Evolutionary conservation across 192 early-diverging fungal genomes (phyloP).

Genomic region (Entomortierella beljakovae): DNA sequence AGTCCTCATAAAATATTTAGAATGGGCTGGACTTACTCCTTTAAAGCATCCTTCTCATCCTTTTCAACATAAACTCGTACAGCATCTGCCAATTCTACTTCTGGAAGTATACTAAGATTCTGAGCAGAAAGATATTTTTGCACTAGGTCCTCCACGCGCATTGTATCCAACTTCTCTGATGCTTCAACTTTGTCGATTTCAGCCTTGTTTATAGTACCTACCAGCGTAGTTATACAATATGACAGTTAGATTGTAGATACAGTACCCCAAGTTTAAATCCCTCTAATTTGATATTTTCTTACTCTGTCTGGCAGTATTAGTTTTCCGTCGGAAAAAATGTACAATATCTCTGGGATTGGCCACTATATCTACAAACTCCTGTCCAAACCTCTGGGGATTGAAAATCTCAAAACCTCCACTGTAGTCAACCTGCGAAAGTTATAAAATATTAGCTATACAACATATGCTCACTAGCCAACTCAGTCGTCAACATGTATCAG

Average conservation of each 20-base stretch:
- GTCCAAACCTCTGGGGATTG: constrained; percentile 90
- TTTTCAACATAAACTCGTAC: constrained; percentile 85
- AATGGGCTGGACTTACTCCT: constrained; percentile 60
- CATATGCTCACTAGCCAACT: no score
- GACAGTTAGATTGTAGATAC: neutral
- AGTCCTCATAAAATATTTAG: constrained; percentile 11
- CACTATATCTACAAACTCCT: constrained; percentile 79
- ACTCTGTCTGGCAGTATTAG: constrained; percentile 10
- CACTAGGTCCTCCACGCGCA: constrained; percentile 83
- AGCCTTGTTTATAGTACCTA: constrained; percentile 21
- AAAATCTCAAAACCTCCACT: constrained; percentile 84
- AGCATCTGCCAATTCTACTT: constrained; percentile 80
- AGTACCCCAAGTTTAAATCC: neutral
- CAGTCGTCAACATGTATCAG: neutral
- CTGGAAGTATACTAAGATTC: constrained; percentile 78
- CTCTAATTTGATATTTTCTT: neutral
- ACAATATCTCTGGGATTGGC: constrained; percentile 93
- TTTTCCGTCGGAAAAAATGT: constrained; percentile 77
- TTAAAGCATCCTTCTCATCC: constrained; percentile 86
- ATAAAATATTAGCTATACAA: no score
- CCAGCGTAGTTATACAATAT: neutral
- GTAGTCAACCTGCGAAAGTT: constrained; percentile 76
- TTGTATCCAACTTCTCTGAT: constrained; percentile 72
- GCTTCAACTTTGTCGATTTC: constrained; percentile 27
- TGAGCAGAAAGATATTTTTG: constrained; percentile 73